Base-by-base conservation (phyloP, 2,329 filamentous ascomycete genomes). In the Cercospora citrullina region DNA sequence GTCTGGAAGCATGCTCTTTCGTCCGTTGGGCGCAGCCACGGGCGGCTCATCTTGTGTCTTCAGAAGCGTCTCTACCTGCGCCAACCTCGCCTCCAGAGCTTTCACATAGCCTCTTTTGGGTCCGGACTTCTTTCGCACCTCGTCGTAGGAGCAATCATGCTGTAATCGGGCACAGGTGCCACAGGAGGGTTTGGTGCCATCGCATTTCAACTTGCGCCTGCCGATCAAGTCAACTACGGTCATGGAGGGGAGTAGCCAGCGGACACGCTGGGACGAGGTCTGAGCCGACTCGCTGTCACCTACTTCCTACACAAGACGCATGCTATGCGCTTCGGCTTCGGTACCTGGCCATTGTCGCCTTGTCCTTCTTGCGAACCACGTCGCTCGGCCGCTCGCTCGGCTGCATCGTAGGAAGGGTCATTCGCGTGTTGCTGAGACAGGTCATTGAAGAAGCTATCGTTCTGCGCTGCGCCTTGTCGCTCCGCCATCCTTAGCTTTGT, bases 31-130 rank as follows among this genome's bases (percentile, higher is more conserved):
- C 57, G 21, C 30, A 26, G 31, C 36, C 18, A n/a, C 60, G 12
- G 69, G 64, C 31, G 45, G 59, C 12, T 78, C 77, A 64, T 77
- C 76, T 57, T 96, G 91, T 5, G 88, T 92, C 81, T 94, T 96
- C 69, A 97, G 83, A 65, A 97, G 82, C 1, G 91, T 95, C 83
- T 97, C 94, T 65, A 98, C 94, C 85, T 97, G 94, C 69, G 74
- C 74, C 76, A 99, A 82, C 79, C 95, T 88, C 78, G 96, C 94
- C 80, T 98, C 95, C 73, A 98, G 82, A 68, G 93, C 90, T 84
- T 97, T 97, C 69, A 97, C 94, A 78, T 97, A 97, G 74, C 94
- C 94, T 77, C 94, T 87, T 83, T 97, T 97, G 2, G 94, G 94
- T 2, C 94, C 94, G 79, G 93, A 96, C 87, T 97, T 97, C 81